Base-by-base conservation (phyloP, 257 asterid genomes). In the Solanum clarkiae region DNA sequence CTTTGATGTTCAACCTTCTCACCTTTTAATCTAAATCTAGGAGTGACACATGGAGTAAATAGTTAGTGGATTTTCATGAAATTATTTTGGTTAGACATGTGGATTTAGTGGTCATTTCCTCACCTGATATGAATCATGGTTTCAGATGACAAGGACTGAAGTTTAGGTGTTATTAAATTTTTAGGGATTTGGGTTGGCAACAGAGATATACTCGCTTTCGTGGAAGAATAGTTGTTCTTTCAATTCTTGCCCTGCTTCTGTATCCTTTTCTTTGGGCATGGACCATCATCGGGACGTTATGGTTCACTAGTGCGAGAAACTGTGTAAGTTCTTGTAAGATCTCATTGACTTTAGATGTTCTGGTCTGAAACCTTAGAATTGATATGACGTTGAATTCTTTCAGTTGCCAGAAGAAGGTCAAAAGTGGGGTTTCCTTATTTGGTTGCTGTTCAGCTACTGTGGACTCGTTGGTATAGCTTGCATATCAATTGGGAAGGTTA, bases 381-480 rank as follows among this genome's bases (percentile, higher is more conserved):
- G 70, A 59, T 66, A 59, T 77, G 74, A 87, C 29, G 66, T n/a
- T 47, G 63, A 72, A 79, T 84, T 54, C 81, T 85, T 84, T 66
- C 91, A 90, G 99, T 83, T 97, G 91, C 98, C 98, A 5, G 93
- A 95, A 92, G 98, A 96, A 72, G 99, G 98, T 85, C 98, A 97
- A 91, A 95, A 95, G 81, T 95, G 98, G 99, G 99, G 98, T 75
- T 97, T 95, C 89, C 98, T 94, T 65, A 97, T 97, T 89, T 97
- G 98, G 98, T 90, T 97, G 87, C 93, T 95, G 79, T 95, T 97
- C 91, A 95, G 99, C 92, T 97, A 93, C 89, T 97, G 98, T 87
- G 99, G 98, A 84, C 99, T 96, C 70, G 83, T 91, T 63, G 95
- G 98, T 90, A 89, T 94, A 60, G 97, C 94, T 90, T 91, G 98